Evolutionary conservation across 148 eudicot genomes (phyloP), one percentile per base, ranked within the genome.

Genomic region (Spergularia bocconei): DNA sequence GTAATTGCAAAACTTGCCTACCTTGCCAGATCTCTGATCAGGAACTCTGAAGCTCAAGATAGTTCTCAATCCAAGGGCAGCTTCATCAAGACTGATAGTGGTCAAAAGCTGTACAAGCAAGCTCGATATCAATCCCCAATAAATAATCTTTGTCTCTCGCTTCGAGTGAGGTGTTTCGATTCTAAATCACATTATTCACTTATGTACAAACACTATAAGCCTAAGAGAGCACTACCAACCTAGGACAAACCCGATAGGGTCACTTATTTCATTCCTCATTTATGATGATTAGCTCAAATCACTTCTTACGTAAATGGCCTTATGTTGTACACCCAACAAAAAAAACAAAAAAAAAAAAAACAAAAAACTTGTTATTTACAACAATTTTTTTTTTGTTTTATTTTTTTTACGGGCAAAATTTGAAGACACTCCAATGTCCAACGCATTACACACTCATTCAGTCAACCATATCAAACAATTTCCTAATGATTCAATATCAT

Each of bases 21-120:
- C 96, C 92, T 85, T 90, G 82, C 86, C 88, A 84, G 91, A 85
- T 38, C 85, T 85, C 52, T 90, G 87, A 78, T 88, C 91, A 74
- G 95, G 91, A 72, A 87, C 81, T 60, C 47, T 78, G 76, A 84
- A 82, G 82, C 90, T 87, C 19, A 90, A 36, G 13, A 90, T 88
- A 11, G 91, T 70, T 81, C 88, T 90, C 85, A 90, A 48, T 14
- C 91, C 89, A 77, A 90, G 91, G n/a, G 88, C 84, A 70, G 87
- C 82, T 78, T 88, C 91, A 63, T 88, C 83, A 50, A 87, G 80
- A 5, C 89, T 85, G 23, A 88, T 65, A 9, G 88, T 88, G 36
- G 92, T 75, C 39, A 79, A 71, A 59, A 89, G 83, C 93, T 89
- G 83, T 20, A 75, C 67, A 47, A 14, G 77, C 67, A 13, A 65